A percentile compares a stretch with the other conserved stretches of the same genome.
Evolutionary conservation across 1,139 yeast species (phyloP).

Genomic region (Sugiyamaella sp.): DNA sequence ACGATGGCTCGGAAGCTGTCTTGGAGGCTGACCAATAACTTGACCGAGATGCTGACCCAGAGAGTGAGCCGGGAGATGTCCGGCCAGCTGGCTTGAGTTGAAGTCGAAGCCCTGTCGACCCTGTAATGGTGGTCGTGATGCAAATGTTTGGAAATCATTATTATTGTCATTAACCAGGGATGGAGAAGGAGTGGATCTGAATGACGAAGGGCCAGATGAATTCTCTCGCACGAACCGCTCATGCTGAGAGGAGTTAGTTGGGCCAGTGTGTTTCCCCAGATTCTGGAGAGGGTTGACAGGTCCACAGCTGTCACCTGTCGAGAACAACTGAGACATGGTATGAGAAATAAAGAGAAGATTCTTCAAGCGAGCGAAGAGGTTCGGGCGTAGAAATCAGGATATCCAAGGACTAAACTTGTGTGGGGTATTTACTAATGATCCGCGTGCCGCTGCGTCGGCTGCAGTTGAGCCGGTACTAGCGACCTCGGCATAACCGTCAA

Average conservation of each 20-base stretch:
- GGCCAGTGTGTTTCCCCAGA: constrained; percentile 37
- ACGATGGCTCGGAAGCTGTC: neutral
- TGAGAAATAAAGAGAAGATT: neutral
- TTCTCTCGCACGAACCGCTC: constrained; percentile 29
- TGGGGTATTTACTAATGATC: constrained; percentile 4
- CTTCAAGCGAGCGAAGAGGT: neutral
- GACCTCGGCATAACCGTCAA: too few relatives aligned
- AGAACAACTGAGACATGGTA: constrained; percentile 24
- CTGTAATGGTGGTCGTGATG: neutral
- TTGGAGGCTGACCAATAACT: neutral
- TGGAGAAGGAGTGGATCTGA: constrained; percentile 16
- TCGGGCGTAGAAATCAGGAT: constrained; percentile 7
- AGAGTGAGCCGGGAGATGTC: neutral
- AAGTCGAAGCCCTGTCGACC: neutral
- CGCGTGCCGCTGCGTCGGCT: constrained; percentile 7
- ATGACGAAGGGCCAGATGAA: constrained; percentile 7
- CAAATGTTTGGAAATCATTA: constrained; percentile 20
- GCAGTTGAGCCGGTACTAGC: too few relatives aligned
- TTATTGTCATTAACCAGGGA: constrained; percentile 10
- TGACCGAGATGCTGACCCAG: neutral
- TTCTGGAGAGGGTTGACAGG: constrained; percentile 42
- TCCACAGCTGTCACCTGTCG: constrained; percentile 36
- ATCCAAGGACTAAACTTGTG: neutral
- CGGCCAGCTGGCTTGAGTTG: constrained; percentile 1
- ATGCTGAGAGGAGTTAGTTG: constrained; percentile 37